Evolutionary conservation across 352 stramenopile genomes (phyloP), one percentile per base, ranked within the genome.

Genomic region (Pythium myriotylum): DNA sequence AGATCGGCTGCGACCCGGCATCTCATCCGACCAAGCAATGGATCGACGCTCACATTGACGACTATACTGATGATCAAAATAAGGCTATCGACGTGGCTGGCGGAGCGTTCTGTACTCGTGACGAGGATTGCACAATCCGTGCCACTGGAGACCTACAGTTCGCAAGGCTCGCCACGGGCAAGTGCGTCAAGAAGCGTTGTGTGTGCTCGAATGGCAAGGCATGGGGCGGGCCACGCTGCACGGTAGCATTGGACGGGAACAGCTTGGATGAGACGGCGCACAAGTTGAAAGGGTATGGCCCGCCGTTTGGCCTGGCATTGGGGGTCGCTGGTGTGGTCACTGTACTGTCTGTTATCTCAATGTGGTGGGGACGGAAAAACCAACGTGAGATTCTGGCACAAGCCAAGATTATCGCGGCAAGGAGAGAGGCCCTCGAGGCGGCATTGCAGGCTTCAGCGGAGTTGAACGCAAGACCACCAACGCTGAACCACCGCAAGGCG

Each of bases 1-100:
- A 74, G 20, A n/a, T 88, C 5, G 79, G 76, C 1, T 91, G 81
- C 42, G 74, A 89, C 79, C n/a, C 81, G 76, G 52, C 53, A 10
- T 35, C 29, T 5, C 29, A 35, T 35, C 29, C 29, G 29, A 35
- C 29, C 29, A 35, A 35, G 29, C 29, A 77, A 24, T 92, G 79
- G 74, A 92, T 92, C 57, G 65, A 79, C 26, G 77, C 62, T 0
- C 83, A 89, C 50, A 67, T 88, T 20, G 71, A 79, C 43, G 72
- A 84, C 62, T 92, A 79, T 60, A 65, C 73, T 37, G 83, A 92
- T 53, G 41, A 70, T 40, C 70, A 82, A 52, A 89, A 89, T 50
- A 65, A 68, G 7, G 37, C 68, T 10, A 69, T 81, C n/a, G 65
- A 58, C 0, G 82, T 91, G 4, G 62, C 68, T 10, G 78, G 82